A percentile compares a stretch with the other conserved stretches of the same genome.
phyloP scores from a whole-genome alignment of 768 basidiomycete species.

The Boletus speciosus region DNA sequence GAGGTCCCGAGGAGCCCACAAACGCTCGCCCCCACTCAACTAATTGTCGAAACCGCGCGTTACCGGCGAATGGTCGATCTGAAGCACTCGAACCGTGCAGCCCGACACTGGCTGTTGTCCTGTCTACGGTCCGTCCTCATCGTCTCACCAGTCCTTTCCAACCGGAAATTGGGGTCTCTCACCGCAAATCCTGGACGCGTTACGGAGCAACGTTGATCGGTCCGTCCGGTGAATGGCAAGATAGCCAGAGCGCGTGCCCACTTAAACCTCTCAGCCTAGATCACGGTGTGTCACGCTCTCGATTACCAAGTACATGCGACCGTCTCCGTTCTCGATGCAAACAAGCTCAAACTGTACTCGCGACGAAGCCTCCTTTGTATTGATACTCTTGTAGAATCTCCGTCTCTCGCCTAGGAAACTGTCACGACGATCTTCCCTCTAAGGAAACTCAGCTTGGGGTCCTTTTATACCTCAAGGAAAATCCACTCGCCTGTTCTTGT shows the following conservation, averaged over 20 bases:
- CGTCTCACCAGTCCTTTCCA: not conserved
- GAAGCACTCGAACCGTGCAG: not conserved
- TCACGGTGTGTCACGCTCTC: not conserved
- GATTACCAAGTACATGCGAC: not conserved
- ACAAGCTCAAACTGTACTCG: slow-evolving; percentile 5
- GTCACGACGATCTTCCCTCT: slow-evolving; percentile 34
- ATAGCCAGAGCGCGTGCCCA: not conserved
- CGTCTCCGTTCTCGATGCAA: slow-evolving; percentile 1
- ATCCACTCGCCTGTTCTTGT: slow-evolving; percentile 47
- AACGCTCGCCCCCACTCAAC: not conserved
- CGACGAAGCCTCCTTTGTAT: not conserved
- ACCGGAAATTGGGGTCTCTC: slow-evolving; percentile 1
- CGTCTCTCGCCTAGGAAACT: slow-evolving; percentile 18
- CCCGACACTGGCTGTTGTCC: slow-evolving; percentile 1
- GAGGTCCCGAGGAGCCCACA: slow-evolving; percentile 8
- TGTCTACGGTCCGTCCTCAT: slow-evolving; percentile 6
- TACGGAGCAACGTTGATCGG: not conserved
- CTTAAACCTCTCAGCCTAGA: not conserved
- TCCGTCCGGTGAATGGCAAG: not conserved
- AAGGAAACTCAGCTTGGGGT: not conserved
- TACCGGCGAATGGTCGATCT: slow-evolving; percentile 2
- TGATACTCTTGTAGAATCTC: slow-evolving; percentile 9
- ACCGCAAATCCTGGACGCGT: not conserved
- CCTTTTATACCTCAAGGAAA: not conserved
- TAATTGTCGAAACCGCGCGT: not conserved